These are phyloP conservation scores for Fusarium siculi DNA, from an alignment of 2,329 filamentous ascomycete species.

Conservation along the genomic window DNA sequence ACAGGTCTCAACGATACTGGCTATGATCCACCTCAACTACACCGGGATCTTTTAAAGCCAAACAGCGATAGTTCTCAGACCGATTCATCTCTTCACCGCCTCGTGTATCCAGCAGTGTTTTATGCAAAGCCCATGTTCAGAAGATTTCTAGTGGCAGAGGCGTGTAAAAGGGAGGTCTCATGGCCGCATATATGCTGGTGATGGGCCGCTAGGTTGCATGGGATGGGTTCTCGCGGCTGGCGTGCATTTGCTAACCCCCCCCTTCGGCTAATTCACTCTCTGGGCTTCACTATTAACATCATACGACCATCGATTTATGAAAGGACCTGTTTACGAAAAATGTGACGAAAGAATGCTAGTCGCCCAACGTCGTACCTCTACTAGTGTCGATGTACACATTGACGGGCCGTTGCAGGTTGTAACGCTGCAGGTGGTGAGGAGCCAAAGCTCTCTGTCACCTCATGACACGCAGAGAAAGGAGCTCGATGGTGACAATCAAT, in stretches of 20 bases:
- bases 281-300: constrained; percentile 24
- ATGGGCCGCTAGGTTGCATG: constrained; percentile 44
- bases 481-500: constrained; percentile 14
- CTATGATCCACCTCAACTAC: constrained; percentile 39
- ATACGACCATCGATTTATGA: constrained; percentile 36
- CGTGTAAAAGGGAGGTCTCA: constrained; percentile 34
- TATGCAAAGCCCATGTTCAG: constrained; percentile 37
- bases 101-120: constrained; percentile 37
- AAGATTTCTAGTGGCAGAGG: constrained; percentile 39
- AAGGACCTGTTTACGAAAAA: neutral
- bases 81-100: constrained; percentile 42
- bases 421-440: constrained; percentile 15
- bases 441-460: neutral
- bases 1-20: constrained; percentile 32
- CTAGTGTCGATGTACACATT: constrained; percentile 14
- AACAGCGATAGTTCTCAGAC: constrained; percentile 41
- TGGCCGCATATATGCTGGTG: constrained; percentile 39
- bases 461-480: constrained; percentile 17
- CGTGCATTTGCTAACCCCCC: constrained; percentile 37
- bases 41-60: constrained; percentile 26
- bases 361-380: neutral
- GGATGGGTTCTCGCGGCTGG: constrained; percentile 40
- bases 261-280: constrained; percentile 30
- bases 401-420: constrained; percentile 28
- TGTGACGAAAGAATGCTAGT: constrained; percentile 5